A percentile compares a stretch with the other conserved stretches of the same genome.
Conservation (phyloP, 2,329 filamentous ascomycete species). For the Xylaria sp. region DNA sequence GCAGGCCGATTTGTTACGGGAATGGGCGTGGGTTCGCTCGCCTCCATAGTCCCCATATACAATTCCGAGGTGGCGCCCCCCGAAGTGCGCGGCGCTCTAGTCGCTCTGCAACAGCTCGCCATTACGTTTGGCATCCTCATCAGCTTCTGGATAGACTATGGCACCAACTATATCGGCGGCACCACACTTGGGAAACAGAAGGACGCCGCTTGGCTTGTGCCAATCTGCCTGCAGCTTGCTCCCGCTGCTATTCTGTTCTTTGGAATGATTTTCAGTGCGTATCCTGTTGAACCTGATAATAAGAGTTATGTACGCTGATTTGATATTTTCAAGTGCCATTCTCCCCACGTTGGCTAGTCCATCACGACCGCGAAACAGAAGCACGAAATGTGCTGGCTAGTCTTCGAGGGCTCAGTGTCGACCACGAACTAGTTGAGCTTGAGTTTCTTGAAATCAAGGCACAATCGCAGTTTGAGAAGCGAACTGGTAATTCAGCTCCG, state of each 20-base stretch:
- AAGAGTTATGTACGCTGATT: conserved; percentile 10
- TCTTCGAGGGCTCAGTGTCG: conserved; percentile 69
- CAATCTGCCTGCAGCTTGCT: conserved; percentile 75
- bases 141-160: conserved; percentile 72
- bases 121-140: conserved; percentile 73
- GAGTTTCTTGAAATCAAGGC: conserved; percentile 89
- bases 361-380: conserved; percentile 72
- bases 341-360: conserved; percentile 78
- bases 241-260: conserved; percentile 73
- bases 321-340: conserved; percentile 67
- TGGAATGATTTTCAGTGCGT: conserved; percentile 74
- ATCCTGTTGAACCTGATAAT: not conserved
- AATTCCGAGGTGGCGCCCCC: conserved; percentile 60
- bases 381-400: conserved; percentile 70
- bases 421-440: conserved; percentile 76
- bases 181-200: conserved; percentile 59
- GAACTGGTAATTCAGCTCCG: conserved; percentile 53
- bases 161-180: conserved; percentile 74
- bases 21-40: conserved; percentile 75
- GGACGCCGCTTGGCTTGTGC: conserved; percentile 78
- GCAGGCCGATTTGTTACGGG: conserved; percentile 79
- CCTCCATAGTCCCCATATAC: conserved; percentile 72
- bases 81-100: conserved; percentile 56
- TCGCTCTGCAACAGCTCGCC: conserved; percentile 62
- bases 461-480: conserved; percentile 81